Base-by-base conservation (phyloP, 352 stramenopile genomes). In the Globisporangium middletonii region DNA sequence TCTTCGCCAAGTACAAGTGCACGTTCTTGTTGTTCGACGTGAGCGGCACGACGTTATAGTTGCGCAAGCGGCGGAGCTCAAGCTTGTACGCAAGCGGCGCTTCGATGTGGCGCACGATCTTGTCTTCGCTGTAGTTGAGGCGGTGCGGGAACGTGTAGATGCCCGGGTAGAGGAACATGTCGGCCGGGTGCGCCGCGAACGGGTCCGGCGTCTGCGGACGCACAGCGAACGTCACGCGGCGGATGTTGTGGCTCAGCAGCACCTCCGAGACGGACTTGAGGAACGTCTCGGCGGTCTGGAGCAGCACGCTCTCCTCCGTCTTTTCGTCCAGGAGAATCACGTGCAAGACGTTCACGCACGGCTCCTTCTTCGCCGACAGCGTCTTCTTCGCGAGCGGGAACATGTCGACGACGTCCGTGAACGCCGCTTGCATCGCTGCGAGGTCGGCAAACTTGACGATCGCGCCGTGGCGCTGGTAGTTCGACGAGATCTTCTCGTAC, bases 71-170 rank as follows among this genome's bases (percentile, higher is more conserved):
- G 57, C 85, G 79, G 68, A 99, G 83, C 64, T 99, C 97, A n/a
- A 99, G 86, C 77, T 99, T 97, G 77, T 98, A 98, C 4, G 96
- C 97, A 19, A 98, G 80, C 27, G 95, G 95, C 5, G 97, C 96
- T 71, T 99, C 97, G 63, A 99, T 99, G 79, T 99, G 85, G 42
- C 98, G 87, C 67, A 99, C 97, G 38, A 99, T 90, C 56, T 91
- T 83, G 75, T 99, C 97, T 83, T 99, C 98, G 43, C 88, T 89
- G 77, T 98, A 99, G 38, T 84, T 79, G 7, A 84, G 69, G 37
- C 84, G 83, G 50, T 80, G 79, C n/a, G 83, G 80, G 74, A 95
- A 95, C 57, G 86, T 95, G 81, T 95, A 95, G 62, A 95, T 94
- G 51, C 86, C 82, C 27, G 86, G 86, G 70, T 94, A 95, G 59